Evolutionary conservation across 495 filamentous ascomycete species (phyloP).

Genomic region (Pseudevernia furfuracea): DNA sequence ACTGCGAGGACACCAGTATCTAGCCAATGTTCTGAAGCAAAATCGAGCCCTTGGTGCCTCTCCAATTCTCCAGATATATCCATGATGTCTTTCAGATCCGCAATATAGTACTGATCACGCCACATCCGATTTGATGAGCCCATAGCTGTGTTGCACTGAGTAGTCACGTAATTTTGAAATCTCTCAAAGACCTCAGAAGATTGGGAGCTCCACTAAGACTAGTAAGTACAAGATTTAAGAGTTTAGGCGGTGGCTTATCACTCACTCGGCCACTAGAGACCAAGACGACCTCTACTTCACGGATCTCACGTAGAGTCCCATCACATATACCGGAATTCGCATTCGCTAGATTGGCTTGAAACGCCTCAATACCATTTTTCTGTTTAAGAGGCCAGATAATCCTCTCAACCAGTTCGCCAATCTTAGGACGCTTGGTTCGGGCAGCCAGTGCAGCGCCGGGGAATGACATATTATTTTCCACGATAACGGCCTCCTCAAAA

Average conservation of each 20-base stretch:
- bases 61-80: neutral
- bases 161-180: neutral
- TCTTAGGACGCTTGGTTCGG: neutral
- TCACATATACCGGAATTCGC: neutral
- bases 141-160: constrained; percentile 5
- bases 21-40: neutral
- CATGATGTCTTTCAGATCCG: constrained; percentile 2
- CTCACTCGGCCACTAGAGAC: constrained; percentile 5
- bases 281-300: constrained; percentile 10
- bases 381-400: constrained; percentile 5
- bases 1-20: constrained; percentile 3
- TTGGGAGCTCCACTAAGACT: neutral
- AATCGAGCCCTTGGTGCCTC: neutral
- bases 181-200: neutral
- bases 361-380: constrained; percentile 8
- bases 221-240: neutral
- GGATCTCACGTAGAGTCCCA: neutral
- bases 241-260: neutral
- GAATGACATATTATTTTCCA: neutral
- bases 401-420: constrained; percentile 1
- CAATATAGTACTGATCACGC: constrained; percentile 5
- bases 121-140: neutral
- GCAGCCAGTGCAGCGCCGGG: constrained; percentile 6
- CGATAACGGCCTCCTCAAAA: neutral
- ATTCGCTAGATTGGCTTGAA: neutral